Evolutionary conservation across 2,329 filamentous ascomycete genomes (phyloP).

Genomic region (Didymella exigua): DNA sequence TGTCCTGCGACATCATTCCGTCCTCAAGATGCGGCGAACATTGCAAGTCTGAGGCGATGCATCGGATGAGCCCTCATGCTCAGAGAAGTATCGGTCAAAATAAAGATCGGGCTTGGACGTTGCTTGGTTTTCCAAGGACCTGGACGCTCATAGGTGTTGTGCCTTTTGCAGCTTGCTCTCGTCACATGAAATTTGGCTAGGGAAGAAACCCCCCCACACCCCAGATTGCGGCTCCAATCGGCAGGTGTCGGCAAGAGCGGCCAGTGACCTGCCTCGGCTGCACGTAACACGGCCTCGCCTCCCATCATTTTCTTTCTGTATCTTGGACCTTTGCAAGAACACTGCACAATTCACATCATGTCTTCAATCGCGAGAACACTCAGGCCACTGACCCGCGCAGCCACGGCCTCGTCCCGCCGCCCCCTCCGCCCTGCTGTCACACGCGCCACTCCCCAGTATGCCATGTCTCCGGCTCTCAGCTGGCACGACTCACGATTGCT

Average conservation of each 20-base stretch:
- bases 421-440: slow-evolving; percentile 36
- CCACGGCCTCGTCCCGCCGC: slow-evolving; percentile 32
- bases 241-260: slow-evolving; percentile 18
- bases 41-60: neutral
- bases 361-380: slow-evolving; percentile 41
- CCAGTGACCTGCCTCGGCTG: slow-evolving; percentile 13
- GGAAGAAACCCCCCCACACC: slow-evolving; percentile 3
- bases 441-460: slow-evolving; percentile 42
- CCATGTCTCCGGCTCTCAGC: slow-evolving; percentile 2
- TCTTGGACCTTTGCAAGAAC: neutral
- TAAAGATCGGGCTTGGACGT: neutral
- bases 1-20: slow-evolving; percentile 2
- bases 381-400: slow-evolving; percentile 39
- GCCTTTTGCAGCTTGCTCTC: neutral
- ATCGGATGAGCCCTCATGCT: neutral
- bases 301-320: neutral
- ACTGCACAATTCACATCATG: slow-evolving; percentile 24
- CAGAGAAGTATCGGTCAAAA: slow-evolving; percentile 3
- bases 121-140: too few species aligned
- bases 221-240: slow-evolving; percentile 21
- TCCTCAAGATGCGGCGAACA: neutral
- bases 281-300: neutral
- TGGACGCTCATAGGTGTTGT: neutral
- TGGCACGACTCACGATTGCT: neutral
- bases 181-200: slow-evolving; percentile 12